Evolutionary conservation across 208 protist species (phyloP).

Genomic region (Acanthamoeba culbertsoni): DNA sequence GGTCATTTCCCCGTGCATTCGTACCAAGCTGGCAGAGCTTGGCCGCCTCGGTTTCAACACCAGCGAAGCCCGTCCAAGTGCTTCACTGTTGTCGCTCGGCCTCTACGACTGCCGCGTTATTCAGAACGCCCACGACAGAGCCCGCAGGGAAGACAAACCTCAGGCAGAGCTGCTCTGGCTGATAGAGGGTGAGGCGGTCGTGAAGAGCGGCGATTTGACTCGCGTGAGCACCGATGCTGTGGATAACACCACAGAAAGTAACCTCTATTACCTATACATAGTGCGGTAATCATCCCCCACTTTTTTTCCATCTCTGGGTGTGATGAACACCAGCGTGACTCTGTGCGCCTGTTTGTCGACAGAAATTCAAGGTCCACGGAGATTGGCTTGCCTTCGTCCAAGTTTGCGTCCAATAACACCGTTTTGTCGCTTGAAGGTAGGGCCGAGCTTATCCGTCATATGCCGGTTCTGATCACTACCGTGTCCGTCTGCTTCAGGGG

Average conservation of each 20-base stretch:
- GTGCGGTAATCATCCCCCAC: not conserved
- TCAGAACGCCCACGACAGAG: not conserved
- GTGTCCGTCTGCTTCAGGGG: not conserved
- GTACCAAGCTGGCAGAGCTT: not conserved
- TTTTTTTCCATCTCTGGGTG: not conserved
- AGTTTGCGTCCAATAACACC: conserved; percentile 10
- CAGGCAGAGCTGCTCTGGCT: conserved; percentile 10
- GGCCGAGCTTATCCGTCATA: too few relatives aligned
- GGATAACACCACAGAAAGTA: not conserved
- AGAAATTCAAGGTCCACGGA: not conserved
- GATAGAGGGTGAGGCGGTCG: not conserved
- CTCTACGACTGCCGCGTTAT: not conserved
- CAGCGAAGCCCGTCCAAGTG: not conserved
- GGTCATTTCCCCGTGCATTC: not conserved
- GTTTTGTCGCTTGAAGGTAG: not conserved
- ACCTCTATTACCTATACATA: conserved; percentile 8
- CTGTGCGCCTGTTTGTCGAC: not conserved
- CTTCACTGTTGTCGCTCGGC: not conserved
- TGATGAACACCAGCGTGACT: not conserved
- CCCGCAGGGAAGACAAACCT: not conserved
- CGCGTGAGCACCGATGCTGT: not conserved
- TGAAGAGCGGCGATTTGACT: not conserved
- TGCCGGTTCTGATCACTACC: not conserved
- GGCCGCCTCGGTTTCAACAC: not conserved
- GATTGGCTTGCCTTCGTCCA: not conserved